These are phyloP conservation scores for Aureobasidium pullulans DNA, from an alignment of 2,329 filamentous ascomycete genomes.

Conservation along the genomic window DNA sequence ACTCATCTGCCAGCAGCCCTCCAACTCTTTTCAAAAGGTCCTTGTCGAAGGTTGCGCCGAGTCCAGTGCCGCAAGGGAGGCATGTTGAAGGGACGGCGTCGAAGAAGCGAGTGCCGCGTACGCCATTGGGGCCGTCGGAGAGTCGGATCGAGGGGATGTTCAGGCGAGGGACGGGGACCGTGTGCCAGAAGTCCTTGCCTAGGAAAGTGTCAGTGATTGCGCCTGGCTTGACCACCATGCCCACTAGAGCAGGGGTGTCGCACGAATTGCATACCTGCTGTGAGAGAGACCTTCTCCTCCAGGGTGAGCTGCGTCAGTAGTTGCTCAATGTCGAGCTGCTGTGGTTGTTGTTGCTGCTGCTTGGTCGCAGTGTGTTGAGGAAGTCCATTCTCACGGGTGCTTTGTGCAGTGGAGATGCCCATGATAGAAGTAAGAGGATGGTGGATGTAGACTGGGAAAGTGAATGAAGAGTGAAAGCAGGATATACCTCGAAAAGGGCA, in stretches of 20 bases:
- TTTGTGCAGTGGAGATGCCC: background rate
- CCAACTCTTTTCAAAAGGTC: conserved; percentile 63
- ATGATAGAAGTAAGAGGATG: background rate
- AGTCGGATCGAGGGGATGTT: background rate
- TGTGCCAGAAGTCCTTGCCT: conserved; percentile 7
- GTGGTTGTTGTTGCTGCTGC: background rate
- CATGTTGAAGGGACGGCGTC: conserved; percentile 58
- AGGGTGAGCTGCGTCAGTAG: conserved; percentile 23
- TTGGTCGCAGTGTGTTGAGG: background rate
- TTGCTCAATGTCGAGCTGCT: conserved; percentile 20
- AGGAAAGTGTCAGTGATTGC: background rate
- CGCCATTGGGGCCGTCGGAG: conserved; percentile 60
- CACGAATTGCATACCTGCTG: background rate
- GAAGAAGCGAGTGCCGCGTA: conserved; percentile 61
- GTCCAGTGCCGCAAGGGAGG: conserved; percentile 69
- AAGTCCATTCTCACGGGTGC: background rate
- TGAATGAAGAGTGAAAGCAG: no score
- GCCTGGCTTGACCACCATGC: background rate
- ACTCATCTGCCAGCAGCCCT: conserved; percentile 62
- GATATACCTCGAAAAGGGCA: no score
- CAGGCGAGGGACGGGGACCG: background rate
- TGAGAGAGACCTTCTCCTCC: conserved; percentile 24
- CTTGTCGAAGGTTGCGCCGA: conserved; percentile 73
- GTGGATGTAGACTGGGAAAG: background rate
- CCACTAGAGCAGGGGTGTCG: background rate